Base-by-base conservation (phyloP, 2,329 filamentous ascomycete genomes). In the Alternaria panax region DNA sequence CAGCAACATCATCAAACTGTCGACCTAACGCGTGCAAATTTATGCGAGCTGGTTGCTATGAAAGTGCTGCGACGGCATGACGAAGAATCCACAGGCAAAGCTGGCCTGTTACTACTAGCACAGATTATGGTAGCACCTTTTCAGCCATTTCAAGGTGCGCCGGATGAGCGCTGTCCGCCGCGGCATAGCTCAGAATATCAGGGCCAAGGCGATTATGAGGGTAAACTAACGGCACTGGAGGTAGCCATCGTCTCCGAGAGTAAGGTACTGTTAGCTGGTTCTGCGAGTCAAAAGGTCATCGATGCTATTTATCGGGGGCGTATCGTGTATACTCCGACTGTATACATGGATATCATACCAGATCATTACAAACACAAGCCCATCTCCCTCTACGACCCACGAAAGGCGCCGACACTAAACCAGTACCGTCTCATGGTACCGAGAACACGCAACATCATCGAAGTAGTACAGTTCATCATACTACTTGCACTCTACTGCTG, bases 371-470 rank as follows among this genome's bases (percentile, higher is more conserved):
- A 95, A 79, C 86, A 90, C 70, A 91, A 91, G 67, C 91, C 91
- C 2, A 93, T 95, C 54, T 89, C 90, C 7, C 80, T 95, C 0
- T 95, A 95, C 75, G 89, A 93, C 70, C 92, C 92, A 1, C 82
- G 90, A 16, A 86, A 88, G 64, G 91, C 90, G 5, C 90, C 91
- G 1, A 74, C 93, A 25, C 83, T 96, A 22, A 94, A 96, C 70
- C 92, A 96, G 74, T 95, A 95, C 72, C 90, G 92, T 1, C 84
- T 96, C 7, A 90, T 93, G 64, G 92, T 96, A 8, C 92, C 92
- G 11, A 84, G 91, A 14, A 94, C 90, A 0, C 83, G 92, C 56
- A 93, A 91, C 71, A 80, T 90, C 27, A 84, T 95, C 54, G 92
- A 96, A 77, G 85, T 90, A 2, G 81, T 85, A 18, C 91, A 95